phyloP scores from a whole-genome alignment of 495 filamentous ascomycete genomes.

The Massariosphaeria phaeospora region DNA sequence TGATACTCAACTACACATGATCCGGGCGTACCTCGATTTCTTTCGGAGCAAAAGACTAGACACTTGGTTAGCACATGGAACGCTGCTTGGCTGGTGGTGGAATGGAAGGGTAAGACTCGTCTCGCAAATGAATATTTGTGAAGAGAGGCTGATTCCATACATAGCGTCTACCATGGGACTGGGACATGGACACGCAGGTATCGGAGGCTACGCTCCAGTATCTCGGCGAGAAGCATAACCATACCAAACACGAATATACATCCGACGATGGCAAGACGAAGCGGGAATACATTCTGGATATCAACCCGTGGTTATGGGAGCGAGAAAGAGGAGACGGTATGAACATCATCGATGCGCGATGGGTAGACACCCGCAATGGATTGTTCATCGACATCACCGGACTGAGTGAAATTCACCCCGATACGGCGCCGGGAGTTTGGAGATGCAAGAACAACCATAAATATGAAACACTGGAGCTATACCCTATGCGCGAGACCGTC shows the following conservation, averaged over 20 bases:
- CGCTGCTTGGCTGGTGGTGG: constrained; percentile 89
- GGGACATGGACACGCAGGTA: constrained; percentile 82
- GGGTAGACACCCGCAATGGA: constrained; percentile 72
- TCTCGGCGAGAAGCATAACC: constrained; percentile 61
- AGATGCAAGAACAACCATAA: constrained; percentile 77
- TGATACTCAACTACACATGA: constrained; percentile 60
- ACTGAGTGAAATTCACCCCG: constrained; percentile 61
- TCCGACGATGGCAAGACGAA: constrained; percentile 17
- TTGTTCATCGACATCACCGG: constrained; percentile 89
- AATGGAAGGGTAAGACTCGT: constrained; percentile 55
- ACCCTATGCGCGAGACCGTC: constrained; percentile 51
- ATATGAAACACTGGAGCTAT: constrained; percentile 52
- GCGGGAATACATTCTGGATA: constrained; percentile 66
- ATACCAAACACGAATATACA: constrained; percentile 58
- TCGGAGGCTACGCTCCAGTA: constrained; percentile 56
- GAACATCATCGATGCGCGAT: constrained; percentile 83
- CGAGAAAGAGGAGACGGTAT: constrained; percentile 58
- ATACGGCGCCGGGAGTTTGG: constrained; percentile 58
- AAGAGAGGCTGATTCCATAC: neutral
- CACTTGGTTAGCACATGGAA: constrained; percentile 87
- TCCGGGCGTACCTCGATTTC: constrained; percentile 67
- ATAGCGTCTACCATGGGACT: constrained; percentile 78
- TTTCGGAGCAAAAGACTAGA: constrained; percentile 60
- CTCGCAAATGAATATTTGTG: neutral
- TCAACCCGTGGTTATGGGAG: constrained; percentile 65